Conservation (phyloP, 2,329 filamentous ascomycete species). For the Graphium sp. region DNA sequence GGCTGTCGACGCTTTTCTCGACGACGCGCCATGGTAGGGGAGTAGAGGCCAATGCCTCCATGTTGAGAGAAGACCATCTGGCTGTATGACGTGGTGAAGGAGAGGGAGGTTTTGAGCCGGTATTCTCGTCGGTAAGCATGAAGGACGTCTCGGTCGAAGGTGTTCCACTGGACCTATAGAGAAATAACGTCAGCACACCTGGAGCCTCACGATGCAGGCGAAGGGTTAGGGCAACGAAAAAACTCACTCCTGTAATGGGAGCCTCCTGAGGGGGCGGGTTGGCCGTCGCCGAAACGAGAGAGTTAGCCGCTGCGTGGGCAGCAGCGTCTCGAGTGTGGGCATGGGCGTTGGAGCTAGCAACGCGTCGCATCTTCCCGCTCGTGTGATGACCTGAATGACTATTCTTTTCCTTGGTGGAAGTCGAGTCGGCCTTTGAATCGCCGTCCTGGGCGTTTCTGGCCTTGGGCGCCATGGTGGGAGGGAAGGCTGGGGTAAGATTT, state of each 20-base stretch:
- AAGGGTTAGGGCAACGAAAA: conserved; percentile 2
- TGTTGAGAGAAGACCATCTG: conserved; percentile 43
- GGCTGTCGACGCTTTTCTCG: conserved; percentile 45
- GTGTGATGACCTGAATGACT: conserved; percentile 19
- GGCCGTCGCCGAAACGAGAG: conserved; percentile 8
- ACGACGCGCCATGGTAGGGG: conserved; percentile 54
- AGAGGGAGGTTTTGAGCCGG: conserved; percentile 51
- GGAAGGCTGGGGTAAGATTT: not conserved
- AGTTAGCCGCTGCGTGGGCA: conserved; percentile 13
- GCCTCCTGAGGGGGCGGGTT: conserved; percentile 12
- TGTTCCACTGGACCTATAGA: conserved; percentile 44
- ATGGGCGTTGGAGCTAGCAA: conserved; percentile 31
- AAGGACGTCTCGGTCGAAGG: conserved; percentile 49
- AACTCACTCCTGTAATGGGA: conserved; percentile 5
- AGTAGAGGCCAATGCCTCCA: conserved; percentile 50
- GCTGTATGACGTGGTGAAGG: conserved; percentile 49
- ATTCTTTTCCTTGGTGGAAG: conserved; percentile 24
- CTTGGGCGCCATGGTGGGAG: conserved; percentile 22
- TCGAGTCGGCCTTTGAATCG: conserved; percentile 24
- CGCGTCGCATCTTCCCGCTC: conserved; percentile 37
- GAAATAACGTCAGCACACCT: conserved; percentile 6
- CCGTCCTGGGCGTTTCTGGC: conserved; percentile 24
- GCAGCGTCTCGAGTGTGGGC: conserved; percentile 25
- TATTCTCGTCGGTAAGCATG: conserved; percentile 63
- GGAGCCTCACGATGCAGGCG: no score